A percentile compares a stretch with the other conserved stretches of the same genome.
These are phyloP conservation scores for Sisymbrium altissimum DNA, from an alignment of 345 rosid genomes.

Conservation along the genomic window DNA sequence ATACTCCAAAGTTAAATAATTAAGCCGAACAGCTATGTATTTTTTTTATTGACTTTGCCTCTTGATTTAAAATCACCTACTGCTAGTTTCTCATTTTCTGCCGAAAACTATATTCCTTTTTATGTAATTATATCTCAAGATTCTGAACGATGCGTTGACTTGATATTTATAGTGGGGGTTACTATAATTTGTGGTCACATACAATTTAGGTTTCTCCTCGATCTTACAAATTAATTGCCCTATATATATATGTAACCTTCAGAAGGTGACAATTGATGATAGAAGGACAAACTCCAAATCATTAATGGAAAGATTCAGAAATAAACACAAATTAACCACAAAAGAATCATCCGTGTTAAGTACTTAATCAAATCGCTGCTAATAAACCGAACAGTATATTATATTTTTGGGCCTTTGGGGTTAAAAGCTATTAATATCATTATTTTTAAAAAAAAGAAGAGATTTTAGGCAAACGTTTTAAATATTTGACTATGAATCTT, in stretches of 20 bases:
- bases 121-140: too few species aligned
- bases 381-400: too few species aligned
- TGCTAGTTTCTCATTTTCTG: background rate
- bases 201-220: background rate
- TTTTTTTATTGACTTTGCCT: too few species aligned
- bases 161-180: background rate
- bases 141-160: background rate
- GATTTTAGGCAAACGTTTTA: background rate
- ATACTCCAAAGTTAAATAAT: background rate
- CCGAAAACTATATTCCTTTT: too few species aligned
- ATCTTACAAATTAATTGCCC: constrained; percentile 2
- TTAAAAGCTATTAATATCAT: background rate
- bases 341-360: background rate
- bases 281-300: background rate
- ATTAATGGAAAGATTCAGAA: background rate
- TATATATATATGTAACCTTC: background rate
- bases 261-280: background rate
- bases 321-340: background rate
- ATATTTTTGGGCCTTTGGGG: too few species aligned
- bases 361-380: background rate
- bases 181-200: background rate
- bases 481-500: background rate
- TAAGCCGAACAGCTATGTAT: too few species aligned
- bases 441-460: too few species aligned
- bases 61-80: background rate